These are phyloP conservation scores for Bombardia bombarda DNA, from an alignment of 495 filamentous ascomycete genomes.

Conservation along the genomic window DNA sequence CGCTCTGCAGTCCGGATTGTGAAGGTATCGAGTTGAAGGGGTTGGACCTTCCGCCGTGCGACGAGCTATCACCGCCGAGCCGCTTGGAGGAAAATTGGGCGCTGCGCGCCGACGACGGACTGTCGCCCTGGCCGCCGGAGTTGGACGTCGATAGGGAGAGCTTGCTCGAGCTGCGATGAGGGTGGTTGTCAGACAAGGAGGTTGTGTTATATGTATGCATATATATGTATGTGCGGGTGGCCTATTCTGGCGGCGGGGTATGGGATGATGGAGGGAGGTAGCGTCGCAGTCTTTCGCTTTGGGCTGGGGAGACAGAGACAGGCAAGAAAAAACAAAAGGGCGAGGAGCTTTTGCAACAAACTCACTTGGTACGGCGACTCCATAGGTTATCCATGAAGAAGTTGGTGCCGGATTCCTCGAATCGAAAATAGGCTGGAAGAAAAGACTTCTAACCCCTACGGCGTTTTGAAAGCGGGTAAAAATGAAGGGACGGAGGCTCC, in stretches of 20 bases:
- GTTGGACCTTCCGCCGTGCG: constrained; percentile 73
- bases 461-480: too few relatives aligned
- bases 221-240: too few relatives aligned
- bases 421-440: constrained; percentile 7
- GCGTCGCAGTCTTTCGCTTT: too few relatives aligned
- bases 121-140: constrained; percentile 48
- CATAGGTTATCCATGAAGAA: constrained; percentile 54
- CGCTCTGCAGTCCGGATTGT: constrained; percentile 56
- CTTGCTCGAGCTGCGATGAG: constrained; percentile 74
- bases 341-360: too few relatives aligned
- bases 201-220: too few relatives aligned
- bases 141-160: constrained; percentile 75
- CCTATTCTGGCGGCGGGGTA: constrained; percentile 3
- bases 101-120: constrained; percentile 60
- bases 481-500: background rate
- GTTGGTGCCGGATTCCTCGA: constrained; percentile 21
- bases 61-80: constrained; percentile 67
- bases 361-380: constrained; percentile 89
- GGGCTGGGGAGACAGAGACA: too few relatives aligned
- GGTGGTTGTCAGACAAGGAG: too few relatives aligned
- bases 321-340: too few relatives aligned
- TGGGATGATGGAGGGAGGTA: too few relatives aligned
- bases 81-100: constrained; percentile 57
- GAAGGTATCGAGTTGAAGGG: constrained; percentile 78
- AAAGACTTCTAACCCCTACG: background rate